Conservation (phyloP, 306 rosid genomes). For the Cicer bijugum region DNA sequence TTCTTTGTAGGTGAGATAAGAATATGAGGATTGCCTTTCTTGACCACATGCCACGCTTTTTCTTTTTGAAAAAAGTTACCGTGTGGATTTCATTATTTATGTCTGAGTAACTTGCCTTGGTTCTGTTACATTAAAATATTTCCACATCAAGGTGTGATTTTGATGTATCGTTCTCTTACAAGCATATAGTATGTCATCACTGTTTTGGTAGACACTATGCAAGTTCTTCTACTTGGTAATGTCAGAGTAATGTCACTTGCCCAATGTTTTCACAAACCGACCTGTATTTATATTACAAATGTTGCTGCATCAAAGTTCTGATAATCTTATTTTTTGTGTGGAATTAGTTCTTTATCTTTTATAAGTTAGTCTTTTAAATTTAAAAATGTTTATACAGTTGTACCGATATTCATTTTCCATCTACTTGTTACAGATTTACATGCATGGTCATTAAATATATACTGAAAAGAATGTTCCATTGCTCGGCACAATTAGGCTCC, state of each 20-base stretch:
- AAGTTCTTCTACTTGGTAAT: slow-evolving; percentile 18
- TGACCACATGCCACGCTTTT: not conserved
- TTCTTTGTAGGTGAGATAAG: slow-evolving; percentile 61
- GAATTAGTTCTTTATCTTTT: not conserved
- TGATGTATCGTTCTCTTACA: slow-evolving; percentile 27
- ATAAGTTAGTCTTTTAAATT: not conserved
- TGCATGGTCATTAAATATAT: not conserved
- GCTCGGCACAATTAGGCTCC: not conserved
- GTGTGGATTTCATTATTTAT: slow-evolving; percentile 40
- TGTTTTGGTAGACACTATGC: slow-evolving; percentile 19
- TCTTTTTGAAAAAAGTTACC: not conserved
- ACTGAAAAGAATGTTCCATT: not conserved
- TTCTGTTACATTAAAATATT: slow-evolving; percentile 35
- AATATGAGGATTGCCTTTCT: slow-evolving; percentile 39
- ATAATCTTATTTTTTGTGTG: not conserved
- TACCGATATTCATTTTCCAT: not conserved
- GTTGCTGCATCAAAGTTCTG: slow-evolving; percentile 1
- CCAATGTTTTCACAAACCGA: slow-evolving; percentile 9
- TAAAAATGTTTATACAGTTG: not conserved
- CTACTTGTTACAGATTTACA: not conserved
- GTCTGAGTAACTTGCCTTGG: slow-evolving; percentile 40
- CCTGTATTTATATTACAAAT: not conserved
- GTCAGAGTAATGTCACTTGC: not conserved
- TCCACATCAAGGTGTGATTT: slow-evolving; percentile 34
- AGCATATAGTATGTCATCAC: slow-evolving; percentile 26